These are phyloP conservation scores for Aspergillus tubingensis DNA, from an alignment of 2,329 filamentous ascomycete genomes.

Conservation along the genomic window DNA sequence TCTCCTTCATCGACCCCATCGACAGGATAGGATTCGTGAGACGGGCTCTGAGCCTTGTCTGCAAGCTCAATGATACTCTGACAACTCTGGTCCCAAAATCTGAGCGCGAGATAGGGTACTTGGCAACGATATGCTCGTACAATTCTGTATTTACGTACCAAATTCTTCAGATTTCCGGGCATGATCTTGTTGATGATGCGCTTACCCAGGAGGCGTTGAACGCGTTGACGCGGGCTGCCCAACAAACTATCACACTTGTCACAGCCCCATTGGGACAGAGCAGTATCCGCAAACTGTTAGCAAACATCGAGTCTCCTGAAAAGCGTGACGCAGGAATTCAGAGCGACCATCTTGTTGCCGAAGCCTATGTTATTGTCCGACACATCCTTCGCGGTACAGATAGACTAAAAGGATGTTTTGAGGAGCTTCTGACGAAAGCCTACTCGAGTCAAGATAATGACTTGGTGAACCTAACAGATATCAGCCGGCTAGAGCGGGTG, in stretches of 20 bases:
- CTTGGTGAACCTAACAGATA: slow-evolving; percentile 37
- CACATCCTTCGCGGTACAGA: slow-evolving; percentile 42
- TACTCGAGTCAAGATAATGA: slow-evolving; percentile 38
- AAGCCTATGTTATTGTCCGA: slow-evolving; percentile 51
- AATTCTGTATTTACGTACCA: slow-evolving; percentile 43
- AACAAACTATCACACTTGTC: slow-evolving; percentile 37
- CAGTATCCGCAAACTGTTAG: slow-evolving; percentile 47
- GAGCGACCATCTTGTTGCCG: slow-evolving; percentile 45
- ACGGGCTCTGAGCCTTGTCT: slow-evolving; percentile 38
- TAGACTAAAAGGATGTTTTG: slow-evolving; percentile 41
- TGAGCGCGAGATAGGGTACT: slow-evolving; percentile 19
- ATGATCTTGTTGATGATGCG: slow-evolving; percentile 31
- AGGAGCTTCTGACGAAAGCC: slow-evolving; percentile 44
- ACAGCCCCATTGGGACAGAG: slow-evolving; percentile 36
- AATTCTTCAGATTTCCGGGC: slow-evolving; percentile 39
- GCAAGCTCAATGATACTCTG: slow-evolving; percentile 42
- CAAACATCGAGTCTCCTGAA: slow-evolving; percentile 45
- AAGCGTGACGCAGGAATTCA: slow-evolving; percentile 53
- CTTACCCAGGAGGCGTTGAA: slow-evolving; percentile 27
- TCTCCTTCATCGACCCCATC: slow-evolving; percentile 57
- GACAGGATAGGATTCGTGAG: slow-evolving; percentile 53
- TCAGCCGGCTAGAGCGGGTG: slow-evolving; percentile 36
- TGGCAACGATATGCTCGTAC: slow-evolving; percentile 31
- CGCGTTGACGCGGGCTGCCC: slow-evolving; percentile 38
- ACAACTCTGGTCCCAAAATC: slow-evolving; percentile 18